Evolutionary conservation across 768 basidiomycete species (phyloP), one percentile per base, ranked within the genome.

Genomic region (Lyophyllum semitale): DNA sequence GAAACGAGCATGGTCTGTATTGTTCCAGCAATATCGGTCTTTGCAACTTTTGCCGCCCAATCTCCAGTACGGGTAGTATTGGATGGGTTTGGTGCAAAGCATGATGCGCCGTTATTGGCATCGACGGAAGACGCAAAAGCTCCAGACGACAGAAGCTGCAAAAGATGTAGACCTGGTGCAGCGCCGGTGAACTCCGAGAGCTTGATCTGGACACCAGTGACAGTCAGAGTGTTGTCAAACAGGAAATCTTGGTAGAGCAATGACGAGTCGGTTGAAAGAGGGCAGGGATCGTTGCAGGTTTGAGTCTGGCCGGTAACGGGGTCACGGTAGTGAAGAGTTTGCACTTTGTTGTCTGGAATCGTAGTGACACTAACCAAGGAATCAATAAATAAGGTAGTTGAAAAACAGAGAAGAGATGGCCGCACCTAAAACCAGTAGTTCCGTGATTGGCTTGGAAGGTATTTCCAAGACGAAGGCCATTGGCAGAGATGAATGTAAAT

Each of bases 231-330:
- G 25, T 66, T 67, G 47, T 78, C 71, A 68, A 98, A 98, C 38
- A 97, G 73, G 74, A 97, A 99, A 70, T 99, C 97, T 70, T 98
- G 95, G 67, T 93, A 98, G 1, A 84, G 80, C 53, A 98, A 72
- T 11, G 84, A 79, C 2, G 89, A 68, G 67, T 97, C 84, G 42
- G 85, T 85, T 4, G 84, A 84, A 37, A 99, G 78, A 0, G 95
- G 93, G 69, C 97, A 99, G 20, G 77, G 72, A 48, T 80, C 73
- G 8, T 85, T 77, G 71, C 97, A 99, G 0, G 93, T 91, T 59
- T 76, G 71, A 61, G 89, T 92, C 65, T 88, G 76, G 38, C 87
- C 85, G 11, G 87, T 89, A 0, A 75, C 69, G 0, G 91, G 88
- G 68, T 98, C 90, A 29, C 89, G 68, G 66, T 89, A 98, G 27